Evolutionary conservation across 225 moss, liverwort and hornwort genomes (phyloP).

Genomic region (Marchantia polymorpha): DNA sequence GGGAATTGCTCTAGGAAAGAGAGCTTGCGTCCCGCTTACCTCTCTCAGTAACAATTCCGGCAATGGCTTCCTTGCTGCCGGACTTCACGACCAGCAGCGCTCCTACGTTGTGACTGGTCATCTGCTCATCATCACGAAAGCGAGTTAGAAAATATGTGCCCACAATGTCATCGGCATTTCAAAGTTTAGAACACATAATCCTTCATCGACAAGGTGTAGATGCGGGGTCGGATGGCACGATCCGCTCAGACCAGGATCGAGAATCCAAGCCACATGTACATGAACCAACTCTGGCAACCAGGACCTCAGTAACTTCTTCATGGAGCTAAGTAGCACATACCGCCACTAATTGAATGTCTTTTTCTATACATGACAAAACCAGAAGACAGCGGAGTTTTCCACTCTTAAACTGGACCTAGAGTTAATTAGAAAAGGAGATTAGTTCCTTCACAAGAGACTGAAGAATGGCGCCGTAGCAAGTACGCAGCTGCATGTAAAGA

Average conservation of each 20-base stretch:
- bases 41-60: slow-evolving; percentile 97
- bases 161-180: neutral
- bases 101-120: slow-evolving; percentile 95
- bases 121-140: slow-evolving; percentile 38
- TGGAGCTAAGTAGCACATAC: too few relatives aligned
- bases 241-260: too few relatives aligned
- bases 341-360: neutral
- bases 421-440: too few relatives aligned
- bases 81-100: slow-evolving; percentile 89
- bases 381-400: neutral
- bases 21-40: slow-evolving; percentile 33
- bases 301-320: too few relatives aligned
- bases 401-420: too few relatives aligned
- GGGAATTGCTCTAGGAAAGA: neutral
- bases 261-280: too few relatives aligned
- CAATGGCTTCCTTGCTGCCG: slow-evolving; percentile 55
- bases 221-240: too few relatives aligned
- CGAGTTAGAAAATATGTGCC: neutral
- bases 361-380: neutral
- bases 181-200: too few relatives aligned
- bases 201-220: too few relatives aligned
- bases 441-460: neutral
- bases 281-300: too few relatives aligned
- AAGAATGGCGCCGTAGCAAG: neutral
- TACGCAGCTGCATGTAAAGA: neutral